Conservation (phyloP, 176 grass and related monocot species). For the Carex myosuroides region DNA sequence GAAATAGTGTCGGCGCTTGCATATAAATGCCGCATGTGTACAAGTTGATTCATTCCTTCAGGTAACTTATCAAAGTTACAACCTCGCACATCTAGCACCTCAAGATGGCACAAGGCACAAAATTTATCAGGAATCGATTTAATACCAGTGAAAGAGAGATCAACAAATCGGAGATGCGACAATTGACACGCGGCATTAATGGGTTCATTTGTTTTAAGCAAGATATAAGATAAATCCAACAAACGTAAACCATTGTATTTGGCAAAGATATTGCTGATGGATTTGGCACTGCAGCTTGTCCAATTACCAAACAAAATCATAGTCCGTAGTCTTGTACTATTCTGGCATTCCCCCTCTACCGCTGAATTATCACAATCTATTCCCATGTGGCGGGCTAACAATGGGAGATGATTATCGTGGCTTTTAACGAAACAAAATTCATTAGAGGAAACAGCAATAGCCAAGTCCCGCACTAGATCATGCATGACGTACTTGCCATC, state of each 20-base stretch:
- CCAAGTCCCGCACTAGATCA: constrained; percentile 32
- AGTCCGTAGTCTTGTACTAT: constrained; percentile 8
- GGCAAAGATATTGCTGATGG: constrained; percentile 13
- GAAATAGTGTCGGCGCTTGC: constrained; percentile 5
- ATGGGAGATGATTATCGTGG: neutral
- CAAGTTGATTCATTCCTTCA: constrained; percentile 9
- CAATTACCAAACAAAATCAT: constrained; percentile 30
- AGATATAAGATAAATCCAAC: constrained; percentile 27
- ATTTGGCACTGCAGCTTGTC: neutral
- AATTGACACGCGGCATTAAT: neutral
- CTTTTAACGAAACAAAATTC: constrained; percentile 18
- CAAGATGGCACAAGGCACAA: constrained; percentile 26
- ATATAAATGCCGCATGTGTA: constrained; percentile 31
- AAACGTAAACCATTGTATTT: constrained; percentile 1
- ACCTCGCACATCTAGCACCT: constrained; percentile 27
- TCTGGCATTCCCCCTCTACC: neutral
- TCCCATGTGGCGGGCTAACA: neutral
- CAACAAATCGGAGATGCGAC: constrained; percentile 17
- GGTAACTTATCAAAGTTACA: constrained; percentile 18
- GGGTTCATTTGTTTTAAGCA: neutral
- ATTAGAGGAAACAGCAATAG: constrained; percentile 15
- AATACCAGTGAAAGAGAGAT: constrained; percentile 29
- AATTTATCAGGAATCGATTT: constrained; percentile 13
- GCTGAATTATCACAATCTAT: constrained; percentile 4
- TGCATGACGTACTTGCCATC: constrained; percentile 15